Base-by-base conservation (phyloP, 2,329 filamentous ascomycete species). In the Ascochyta koolunga region DNA sequence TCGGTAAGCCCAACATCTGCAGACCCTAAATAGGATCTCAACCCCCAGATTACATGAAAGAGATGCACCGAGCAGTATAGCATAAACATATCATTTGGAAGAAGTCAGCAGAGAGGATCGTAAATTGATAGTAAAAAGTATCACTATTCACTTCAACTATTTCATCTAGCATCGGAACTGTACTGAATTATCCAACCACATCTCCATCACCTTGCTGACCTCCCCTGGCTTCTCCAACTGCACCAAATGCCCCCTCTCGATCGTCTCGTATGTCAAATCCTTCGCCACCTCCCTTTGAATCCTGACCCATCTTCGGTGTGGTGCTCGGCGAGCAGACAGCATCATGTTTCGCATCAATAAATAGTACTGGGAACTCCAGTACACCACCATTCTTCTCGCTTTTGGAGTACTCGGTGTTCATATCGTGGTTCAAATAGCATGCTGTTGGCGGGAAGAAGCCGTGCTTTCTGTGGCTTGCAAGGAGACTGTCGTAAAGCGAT, bases 351-450 rank as follows among this genome's bases (percentile, higher is more conserved):
- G 73, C 75, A 38, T 78, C 73, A 47, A 77, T 70, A 47, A 70
- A 73, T 36, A 82, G 58, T 6, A 73, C 65, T 0, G 74, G 74
- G 33, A 76, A 70, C 10, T 68, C 58, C 40, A 77, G 39, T 5
- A 66, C 58, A 0, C 70, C 71, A 3, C 65, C 66, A 19, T 75
- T 74, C 62, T 68, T 71, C 35, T 75, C 68, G 22, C 72, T 69
- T 18, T 74, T 72, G 6, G 71, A 73, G 60, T 78, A 82, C 33
- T 69, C 71, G 2, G 57, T 61, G 48, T 82, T 82, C 11, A 60
- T 65, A 5, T 72, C 66, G 55, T 79, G 76, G 56, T 82, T 77
- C 31, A 77, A 54, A 51, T 82, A 82, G 57, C 74, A 78, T 0
- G 76, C 71, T 22, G 69, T 71, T 1, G 73, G 66, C 1, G 71